These are phyloP conservation scores for Diaporthe velutina DNA, from an alignment of 2,329 filamentous ascomycete species.

Conservation along the genomic window DNA sequence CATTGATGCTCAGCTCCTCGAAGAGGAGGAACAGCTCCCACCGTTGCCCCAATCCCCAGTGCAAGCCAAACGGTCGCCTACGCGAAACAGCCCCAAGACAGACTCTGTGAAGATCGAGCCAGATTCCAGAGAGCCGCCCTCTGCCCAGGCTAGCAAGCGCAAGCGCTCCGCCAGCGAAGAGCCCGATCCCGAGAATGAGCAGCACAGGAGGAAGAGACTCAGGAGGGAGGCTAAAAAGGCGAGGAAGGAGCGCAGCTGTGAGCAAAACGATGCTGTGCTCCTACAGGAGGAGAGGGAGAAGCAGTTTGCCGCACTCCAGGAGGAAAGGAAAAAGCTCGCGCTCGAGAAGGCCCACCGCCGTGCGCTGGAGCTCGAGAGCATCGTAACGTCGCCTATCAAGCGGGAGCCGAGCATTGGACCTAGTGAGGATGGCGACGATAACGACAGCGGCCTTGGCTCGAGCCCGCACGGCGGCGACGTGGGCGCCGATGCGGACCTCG, in stretches of 20 bases:
- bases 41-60: not conserved
- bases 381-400: slow-evolving; percentile 32
- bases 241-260: not conserved
- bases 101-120: slow-evolving; percentile 2
- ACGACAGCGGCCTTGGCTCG: slow-evolving; percentile 1
- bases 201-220: not conserved
- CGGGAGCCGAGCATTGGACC: not conserved
- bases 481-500: not conserved
- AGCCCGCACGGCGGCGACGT: not conserved
- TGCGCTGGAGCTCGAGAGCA: slow-evolving; percentile 33
- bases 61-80: not conserved
- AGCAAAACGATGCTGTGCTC: not conserved
- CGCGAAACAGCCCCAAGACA: not conserved
- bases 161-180: slow-evolving; percentile 11
- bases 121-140: not conserved
- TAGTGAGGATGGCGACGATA: not conserved
- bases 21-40: not conserved
- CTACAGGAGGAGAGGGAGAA: not conserved
- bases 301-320: not conserved
- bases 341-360: slow-evolving; percentile 33
- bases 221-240: slow-evolving; percentile 5
- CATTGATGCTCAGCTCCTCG: not conserved
- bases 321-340: slow-evolving; percentile 32
- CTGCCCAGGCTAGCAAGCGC: slow-evolving; percentile 32
- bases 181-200: not conserved